Conservation (phyloP, 1,284 basidiomycete species). For the Ceratobasidium sp. region DNA sequence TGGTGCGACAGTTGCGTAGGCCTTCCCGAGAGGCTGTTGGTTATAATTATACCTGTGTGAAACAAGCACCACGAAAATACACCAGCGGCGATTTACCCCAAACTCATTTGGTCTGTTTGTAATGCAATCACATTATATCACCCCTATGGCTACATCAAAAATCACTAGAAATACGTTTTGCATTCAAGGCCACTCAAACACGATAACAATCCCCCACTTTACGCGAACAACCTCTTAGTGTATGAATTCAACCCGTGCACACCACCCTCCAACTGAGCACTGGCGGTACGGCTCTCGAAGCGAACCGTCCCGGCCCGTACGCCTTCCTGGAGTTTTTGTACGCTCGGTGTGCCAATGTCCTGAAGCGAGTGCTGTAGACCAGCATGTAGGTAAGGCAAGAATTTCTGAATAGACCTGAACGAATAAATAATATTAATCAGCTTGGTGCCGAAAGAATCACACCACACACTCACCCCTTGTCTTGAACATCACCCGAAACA, state of each 20-base stretch:
- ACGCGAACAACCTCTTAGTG: slow-evolving; percentile 68
- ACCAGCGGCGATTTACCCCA: slow-evolving; percentile 12
- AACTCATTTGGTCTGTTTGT: neutral
- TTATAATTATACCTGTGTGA: neutral
- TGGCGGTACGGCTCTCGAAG: slow-evolving; percentile 94
- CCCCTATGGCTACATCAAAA: slow-evolving; percentile 25
- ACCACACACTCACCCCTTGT: slow-evolving; percentile 76
- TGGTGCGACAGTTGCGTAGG: neutral
- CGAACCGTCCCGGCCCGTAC: slow-evolving; percentile 74
- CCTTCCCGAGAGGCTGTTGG: neutral
- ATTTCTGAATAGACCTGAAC: slow-evolving; percentile 50
- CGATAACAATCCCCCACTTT: neutral
- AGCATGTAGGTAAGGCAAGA: slow-evolving; percentile 81
- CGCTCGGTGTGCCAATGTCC: slow-evolving; percentile 83
- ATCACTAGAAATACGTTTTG: slow-evolving; percentile 22
- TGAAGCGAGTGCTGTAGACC: slow-evolving; percentile 97
- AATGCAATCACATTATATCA: slow-evolving; percentile 5
- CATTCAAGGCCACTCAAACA: slow-evolving; percentile 5
- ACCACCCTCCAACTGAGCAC: slow-evolving; percentile 94
- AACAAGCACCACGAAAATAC: neutral
- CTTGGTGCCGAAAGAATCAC: slow-evolving; percentile 67
- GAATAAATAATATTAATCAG: no score
- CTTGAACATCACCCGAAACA: slow-evolving; percentile 95
- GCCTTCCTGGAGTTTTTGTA: slow-evolving; percentile 66
- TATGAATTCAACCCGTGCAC: slow-evolving; percentile 92